Conservation (phyloP, 2,329 filamentous ascomycete species). For the Ascochyta rabiei region DNA sequence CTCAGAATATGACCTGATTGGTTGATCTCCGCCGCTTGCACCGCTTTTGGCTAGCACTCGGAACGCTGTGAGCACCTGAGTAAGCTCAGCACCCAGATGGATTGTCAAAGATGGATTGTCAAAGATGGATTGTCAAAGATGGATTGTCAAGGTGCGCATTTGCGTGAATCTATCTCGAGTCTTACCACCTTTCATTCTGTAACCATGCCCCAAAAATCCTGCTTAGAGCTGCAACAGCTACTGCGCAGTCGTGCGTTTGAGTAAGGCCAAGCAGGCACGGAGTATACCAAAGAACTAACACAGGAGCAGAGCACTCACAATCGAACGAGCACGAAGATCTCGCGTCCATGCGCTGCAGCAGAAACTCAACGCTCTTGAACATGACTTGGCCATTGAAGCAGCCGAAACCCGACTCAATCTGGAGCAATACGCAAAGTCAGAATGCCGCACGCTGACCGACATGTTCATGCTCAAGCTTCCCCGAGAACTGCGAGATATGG, state of each 20-base stretch:
- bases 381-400: conserved; percentile 10
- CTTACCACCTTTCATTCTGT: no score
- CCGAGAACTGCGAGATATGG: conserved; percentile 28
- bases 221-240: background rate
- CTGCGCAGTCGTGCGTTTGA: conserved; percentile 6
- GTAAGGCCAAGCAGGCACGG: background rate
- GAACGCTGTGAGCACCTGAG: conserved; percentile 11
- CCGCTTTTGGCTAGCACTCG: background rate
- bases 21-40: background rate
- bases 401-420: conserved; percentile 6
- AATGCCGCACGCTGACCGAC: conserved; percentile 20
- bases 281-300: background rate
- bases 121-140: background rate
- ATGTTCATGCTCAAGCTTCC: conserved; percentile 18
- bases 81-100: conserved; percentile 9
- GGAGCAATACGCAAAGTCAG: conserved; percentile 19
- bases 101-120: background rate
- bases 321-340: background rate
- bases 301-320: background rate
- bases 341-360: background rate
- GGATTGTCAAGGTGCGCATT: background rate
- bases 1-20: background rate
- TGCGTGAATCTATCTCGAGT: background rate
- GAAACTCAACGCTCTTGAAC: conserved; percentile 2
- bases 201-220: background rate